A percentile compares a stretch with the other conserved stretches of the same genome.
phyloP scores from a whole-genome alignment of 805 yeast species.

The Naumovozyma baii region DNA sequence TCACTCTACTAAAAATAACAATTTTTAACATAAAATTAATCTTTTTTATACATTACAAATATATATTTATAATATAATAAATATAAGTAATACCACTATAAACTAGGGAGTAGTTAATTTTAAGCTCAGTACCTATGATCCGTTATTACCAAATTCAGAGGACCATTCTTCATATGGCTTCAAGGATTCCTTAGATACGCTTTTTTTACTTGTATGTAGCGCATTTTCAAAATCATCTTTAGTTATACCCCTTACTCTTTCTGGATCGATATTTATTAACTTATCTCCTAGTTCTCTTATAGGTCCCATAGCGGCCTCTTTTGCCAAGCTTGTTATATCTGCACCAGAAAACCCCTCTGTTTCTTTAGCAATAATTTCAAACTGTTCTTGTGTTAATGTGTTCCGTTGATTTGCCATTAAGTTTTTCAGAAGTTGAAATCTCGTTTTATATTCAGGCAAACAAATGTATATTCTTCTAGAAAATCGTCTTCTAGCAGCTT shows the following conservation, averaged over 20 bases:
- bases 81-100: too few relatives aligned
- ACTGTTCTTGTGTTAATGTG: slow-evolving; percentile 54
- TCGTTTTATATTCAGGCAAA: slow-evolving; percentile 77
- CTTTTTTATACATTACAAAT: too few relatives aligned
- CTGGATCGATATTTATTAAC: slow-evolving; percentile 57
- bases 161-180: slow-evolving; percentile 85
- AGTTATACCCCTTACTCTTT: slow-evolving; percentile 67
- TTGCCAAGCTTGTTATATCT: slow-evolving; percentile 86
- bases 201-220: slow-evolving; percentile 71
- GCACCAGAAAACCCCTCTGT: slow-evolving; percentile 88
- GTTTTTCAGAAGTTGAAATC: slow-evolving; percentile 59
- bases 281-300: slow-evolving; percentile 85
- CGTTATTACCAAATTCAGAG: slow-evolving; percentile 74
- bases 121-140: slow-evolving; percentile 25
- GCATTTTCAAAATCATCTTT: slow-evolving; percentile 70
- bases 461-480: slow-evolving; percentile 90
- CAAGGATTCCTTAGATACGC: slow-evolving; percentile 78
- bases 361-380: slow-evolving; percentile 45
- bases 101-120: too few relatives aligned
- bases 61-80: too few relatives aligned
- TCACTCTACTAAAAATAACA: too few relatives aligned
- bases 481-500: slow-evolving; percentile 90
- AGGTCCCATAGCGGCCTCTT: slow-evolving; percentile 98
- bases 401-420: slow-evolving; percentile 65
- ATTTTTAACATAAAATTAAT: too few relatives aligned